phyloP scores from a whole-genome alignment of 1,284 basidiomycete species.

The Quambalaria eucalypti region DNA sequence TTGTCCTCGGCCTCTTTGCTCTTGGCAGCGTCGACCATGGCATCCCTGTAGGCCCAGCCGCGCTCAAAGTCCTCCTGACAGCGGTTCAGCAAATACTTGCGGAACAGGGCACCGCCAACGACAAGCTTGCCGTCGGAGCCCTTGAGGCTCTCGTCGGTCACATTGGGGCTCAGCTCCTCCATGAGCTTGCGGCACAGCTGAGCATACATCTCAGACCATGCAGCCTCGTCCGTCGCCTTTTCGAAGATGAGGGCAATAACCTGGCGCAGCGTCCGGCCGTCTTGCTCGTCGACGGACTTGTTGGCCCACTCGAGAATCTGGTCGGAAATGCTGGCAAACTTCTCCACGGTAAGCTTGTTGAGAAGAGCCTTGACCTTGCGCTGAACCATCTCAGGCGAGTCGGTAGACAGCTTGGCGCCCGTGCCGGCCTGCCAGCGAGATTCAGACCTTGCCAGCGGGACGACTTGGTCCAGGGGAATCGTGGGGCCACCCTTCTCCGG shows the following conservation, averaged over 20 bases:
- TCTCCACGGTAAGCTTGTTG: conserved; percentile 95
- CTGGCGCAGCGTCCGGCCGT: conserved; percentile 85
- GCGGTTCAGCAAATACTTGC: conserved; percentile 81
- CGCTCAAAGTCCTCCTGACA: conserved; percentile 92
- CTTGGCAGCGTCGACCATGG: conserved; percentile 53
- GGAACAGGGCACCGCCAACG: conserved; percentile 75
- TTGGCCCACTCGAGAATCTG: conserved; percentile 92
- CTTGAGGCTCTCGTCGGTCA: conserved; percentile 63
- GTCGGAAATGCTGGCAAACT: conserved; percentile 86
- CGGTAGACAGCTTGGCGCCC: conserved; percentile 45
- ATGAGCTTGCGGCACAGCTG: conserved; percentile 86
- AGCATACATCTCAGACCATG: conserved; percentile 95
- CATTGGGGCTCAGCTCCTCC: conserved; percentile 73
- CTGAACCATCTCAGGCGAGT: conserved; percentile 74
- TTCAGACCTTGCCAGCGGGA: conserved; percentile 64
- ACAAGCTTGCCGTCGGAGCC: conserved; percentile 68
- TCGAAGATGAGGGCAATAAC: conserved; percentile 94
- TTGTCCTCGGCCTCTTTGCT: conserved; percentile 55
- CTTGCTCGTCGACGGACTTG: conserved; percentile 81
- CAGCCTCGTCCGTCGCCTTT: conserved; percentile 89
- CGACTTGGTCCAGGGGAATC: conserved; percentile 55
- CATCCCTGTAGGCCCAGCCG: conserved; percentile 59
- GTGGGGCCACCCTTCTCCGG: conserved; percentile 47
- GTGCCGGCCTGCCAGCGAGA: conserved; percentile 63
- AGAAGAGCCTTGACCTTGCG: conserved; percentile 86